Base-by-base conservation (phyloP, 495 filamentous ascomycete genomes). In the Talaromyces borbonicus region DNA sequence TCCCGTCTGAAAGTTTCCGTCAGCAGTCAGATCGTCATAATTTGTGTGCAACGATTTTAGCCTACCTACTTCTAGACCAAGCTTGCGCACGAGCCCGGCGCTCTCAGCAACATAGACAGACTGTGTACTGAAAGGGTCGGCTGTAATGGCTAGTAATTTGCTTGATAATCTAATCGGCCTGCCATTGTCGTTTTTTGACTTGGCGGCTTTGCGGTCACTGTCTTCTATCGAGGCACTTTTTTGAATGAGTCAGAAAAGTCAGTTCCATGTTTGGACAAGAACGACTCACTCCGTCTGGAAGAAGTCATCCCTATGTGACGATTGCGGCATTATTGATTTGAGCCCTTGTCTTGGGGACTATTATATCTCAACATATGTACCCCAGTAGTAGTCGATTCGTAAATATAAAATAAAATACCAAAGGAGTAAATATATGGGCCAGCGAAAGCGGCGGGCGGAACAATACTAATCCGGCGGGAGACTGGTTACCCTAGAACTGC, bases 91-190 rank as follows among this genome's bases (percentile, higher is more conserved):
- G 5, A 77, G 76, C 1, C 88, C 90, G 12, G 80, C 81, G 29
- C 87, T 90, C 57, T 93, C 88, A 22, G 88, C 88, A 40, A 95
- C 69, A 55, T 83, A 85, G 15, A 96, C 65, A n/a, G 71, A 73
- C 0, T 71, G 67, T 0, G 67, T 57, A 45, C 77, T 70, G 31
- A 69, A 60, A 5, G 85, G 86, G 53, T 95, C 86, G 3, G 70
- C 54, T n/a, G 77, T 59, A 19, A 87, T 72, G 16, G 83, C 87
- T 27, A 95, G 74, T 46, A 97, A 78, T 66, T 98, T 98, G 54
- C 86, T 89, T 49, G 80, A 78, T 2, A 95, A 67, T 35, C 67
- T 63, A 55, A 96, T 83, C 9, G 92, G 92, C 49, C 80, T 73
- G 52, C 92, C 92, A 70, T 83, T 72, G 25, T 74, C 81, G 65